phyloP scores from a whole-genome alignment of 495 filamentous ascomycete species.

The Hypoxylon perforatum region DNA sequence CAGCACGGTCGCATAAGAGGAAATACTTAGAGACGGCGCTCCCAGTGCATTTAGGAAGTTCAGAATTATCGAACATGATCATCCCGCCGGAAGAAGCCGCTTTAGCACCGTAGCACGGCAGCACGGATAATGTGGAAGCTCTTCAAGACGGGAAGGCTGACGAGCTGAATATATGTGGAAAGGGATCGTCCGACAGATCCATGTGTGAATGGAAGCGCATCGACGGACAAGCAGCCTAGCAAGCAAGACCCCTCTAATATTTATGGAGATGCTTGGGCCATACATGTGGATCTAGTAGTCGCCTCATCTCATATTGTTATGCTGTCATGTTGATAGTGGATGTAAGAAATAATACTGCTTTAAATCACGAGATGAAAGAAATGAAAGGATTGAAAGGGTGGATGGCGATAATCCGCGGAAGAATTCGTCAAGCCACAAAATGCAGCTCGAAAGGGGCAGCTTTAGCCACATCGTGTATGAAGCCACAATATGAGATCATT shows the following conservation, averaged over 20 bases:
- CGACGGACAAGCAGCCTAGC: too few relatives aligned
- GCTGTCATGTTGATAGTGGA: background rate
- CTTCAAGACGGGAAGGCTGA: constrained; percentile 3
- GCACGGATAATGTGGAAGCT: too few relatives aligned
- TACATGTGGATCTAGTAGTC: constrained; percentile 5
- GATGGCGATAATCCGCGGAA: background rate
- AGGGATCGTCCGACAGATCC: background rate
- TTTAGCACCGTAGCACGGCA: too few relatives aligned
- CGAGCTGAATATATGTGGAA: background rate
- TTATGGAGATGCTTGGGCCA: constrained; percentile 10
- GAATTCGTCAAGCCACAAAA: background rate
- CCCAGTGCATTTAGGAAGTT: constrained; percentile 8
- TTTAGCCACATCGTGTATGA: background rate
- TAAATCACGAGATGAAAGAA: background rate
- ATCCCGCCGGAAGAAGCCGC: constrained; percentile 14
- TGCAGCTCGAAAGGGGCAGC: background rate
- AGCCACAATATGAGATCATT: background rate
- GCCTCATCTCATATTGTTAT: background rate
- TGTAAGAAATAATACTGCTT: background rate
- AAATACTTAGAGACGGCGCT: background rate
- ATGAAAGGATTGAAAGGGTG: constrained; percentile 16
- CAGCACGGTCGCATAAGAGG: background rate
- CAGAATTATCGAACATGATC: background rate
- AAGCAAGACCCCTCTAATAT: background rate
- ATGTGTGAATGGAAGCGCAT: too few relatives aligned